Evolutionary conservation across 257 asterid species (phyloP).

Genomic region (Nicotiana attenuata): DNA sequence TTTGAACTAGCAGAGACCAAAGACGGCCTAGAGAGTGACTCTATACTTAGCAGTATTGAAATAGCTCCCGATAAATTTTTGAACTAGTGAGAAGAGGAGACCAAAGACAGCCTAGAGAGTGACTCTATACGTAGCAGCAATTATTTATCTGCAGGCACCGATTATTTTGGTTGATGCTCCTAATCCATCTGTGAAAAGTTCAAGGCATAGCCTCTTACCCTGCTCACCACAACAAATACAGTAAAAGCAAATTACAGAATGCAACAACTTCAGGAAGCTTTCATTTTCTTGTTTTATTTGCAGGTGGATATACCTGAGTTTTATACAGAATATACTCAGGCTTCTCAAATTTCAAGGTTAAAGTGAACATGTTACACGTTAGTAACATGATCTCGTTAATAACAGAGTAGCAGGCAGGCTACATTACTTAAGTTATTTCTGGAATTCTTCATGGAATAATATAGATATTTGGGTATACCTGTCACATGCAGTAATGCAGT

Average conservation of each 20-base stretch:
- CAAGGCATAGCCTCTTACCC: neutral
- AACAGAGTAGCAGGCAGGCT: neutral
- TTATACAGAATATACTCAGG: neutral
- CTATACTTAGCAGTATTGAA: neutral
- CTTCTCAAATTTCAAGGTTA: neutral
- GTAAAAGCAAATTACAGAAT: neutral
- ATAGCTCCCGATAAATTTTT: too few species aligned
- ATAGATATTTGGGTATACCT: neutral
- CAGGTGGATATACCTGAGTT: neutral
- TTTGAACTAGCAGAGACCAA: neutral
- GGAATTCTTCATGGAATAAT: neutral
- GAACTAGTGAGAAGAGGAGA: too few species aligned
- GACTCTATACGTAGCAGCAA: neutral
- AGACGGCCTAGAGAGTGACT: neutral
- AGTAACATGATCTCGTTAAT: neutral
- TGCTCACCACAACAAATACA: too few species aligned
- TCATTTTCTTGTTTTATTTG: neutral
- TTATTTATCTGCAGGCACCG: neutral
- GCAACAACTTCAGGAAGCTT: neutral
- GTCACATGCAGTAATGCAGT: neutral
- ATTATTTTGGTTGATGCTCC: conserved; percentile 2
- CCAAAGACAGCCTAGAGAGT: neutral
- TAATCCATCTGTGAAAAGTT: neutral
- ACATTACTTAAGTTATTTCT: neutral
- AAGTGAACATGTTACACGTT: neutral